phyloP scores from a whole-genome alignment of 495 filamentous ascomycete genomes.

The Letharia lupina region DNA sequence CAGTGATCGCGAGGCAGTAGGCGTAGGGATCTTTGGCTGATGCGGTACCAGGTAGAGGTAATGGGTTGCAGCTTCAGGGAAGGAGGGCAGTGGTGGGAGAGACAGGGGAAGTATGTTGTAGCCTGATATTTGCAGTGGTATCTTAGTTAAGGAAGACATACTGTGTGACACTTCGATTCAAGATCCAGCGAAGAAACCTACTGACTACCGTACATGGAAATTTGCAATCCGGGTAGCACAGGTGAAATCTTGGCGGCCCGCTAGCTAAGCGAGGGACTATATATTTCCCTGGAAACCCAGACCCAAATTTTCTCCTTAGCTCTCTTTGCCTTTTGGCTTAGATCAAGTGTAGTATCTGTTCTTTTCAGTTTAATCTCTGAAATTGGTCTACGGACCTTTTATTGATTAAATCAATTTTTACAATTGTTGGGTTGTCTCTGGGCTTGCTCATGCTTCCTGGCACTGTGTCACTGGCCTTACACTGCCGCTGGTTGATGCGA shows the following conservation, averaged over 20 bases:
- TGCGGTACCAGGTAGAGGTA: slow-evolving; percentile 82
- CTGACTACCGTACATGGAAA: too few species aligned
- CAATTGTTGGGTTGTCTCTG: slow-evolving; percentile 52
- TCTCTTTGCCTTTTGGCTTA: slow-evolving; percentile 64
- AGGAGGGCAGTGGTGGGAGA: slow-evolving; percentile 54
- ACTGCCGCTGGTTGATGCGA: slow-evolving; percentile 82
- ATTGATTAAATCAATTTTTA: slow-evolving; percentile 85
- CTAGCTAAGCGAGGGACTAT: slow-evolving; percentile 29
- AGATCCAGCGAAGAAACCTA: background rate
- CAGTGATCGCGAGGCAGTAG: slow-evolving; percentile 63
- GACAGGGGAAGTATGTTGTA: slow-evolving; percentile 45
- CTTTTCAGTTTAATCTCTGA: slow-evolving; percentile 63
- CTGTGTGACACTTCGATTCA: background rate
- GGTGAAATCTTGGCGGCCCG: slow-evolving; percentile 4
- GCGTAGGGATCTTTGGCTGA: slow-evolving; percentile 64
- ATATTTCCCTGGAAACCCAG: background rate
- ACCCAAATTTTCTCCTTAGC: slow-evolving; percentile 25
- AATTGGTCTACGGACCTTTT: slow-evolving; percentile 61
- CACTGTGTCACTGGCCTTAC: slow-evolving; percentile 85
- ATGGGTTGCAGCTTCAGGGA: slow-evolving; percentile 55
- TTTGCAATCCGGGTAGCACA: slow-evolving; percentile 2
- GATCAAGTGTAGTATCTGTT: slow-evolving; percentile 73
- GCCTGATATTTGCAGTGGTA: slow-evolving; percentile 35
- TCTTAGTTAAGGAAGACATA: slow-evolving; percentile 11
- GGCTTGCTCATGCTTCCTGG: slow-evolving; percentile 66